Conservation (phyloP, 2,329 filamentous ascomycete species). For the Aspergillus cejpii region DNA sequence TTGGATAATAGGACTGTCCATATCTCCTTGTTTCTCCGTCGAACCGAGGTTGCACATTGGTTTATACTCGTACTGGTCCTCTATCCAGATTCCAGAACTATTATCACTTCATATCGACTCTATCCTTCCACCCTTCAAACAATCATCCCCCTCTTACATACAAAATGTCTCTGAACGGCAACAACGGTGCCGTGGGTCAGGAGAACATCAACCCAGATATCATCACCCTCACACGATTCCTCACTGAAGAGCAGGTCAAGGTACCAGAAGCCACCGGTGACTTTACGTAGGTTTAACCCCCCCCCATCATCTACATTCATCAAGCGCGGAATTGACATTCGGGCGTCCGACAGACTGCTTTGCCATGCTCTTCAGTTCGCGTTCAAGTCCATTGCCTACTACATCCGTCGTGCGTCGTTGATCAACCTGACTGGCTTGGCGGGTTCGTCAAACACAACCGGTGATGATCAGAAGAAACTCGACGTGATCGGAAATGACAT, state of each 20-base stretch:
- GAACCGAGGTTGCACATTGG: constrained; percentile 24
- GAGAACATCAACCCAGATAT: constrained; percentile 95
- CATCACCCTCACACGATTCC: constrained; percentile 86
- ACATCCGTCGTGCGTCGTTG: constrained; percentile 90
- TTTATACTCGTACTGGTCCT: constrained; percentile 5
- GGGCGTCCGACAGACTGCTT: constrained; percentile 58
- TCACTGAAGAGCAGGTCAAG: constrained; percentile 93
- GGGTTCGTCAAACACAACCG: constrained; percentile 88
- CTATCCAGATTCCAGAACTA: constrained; percentile 1
- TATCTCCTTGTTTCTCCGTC: constrained; percentile 22
- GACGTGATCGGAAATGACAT: constrained; percentile 98
- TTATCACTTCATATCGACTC: constrained; percentile 3
- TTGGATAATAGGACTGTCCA: background rate
- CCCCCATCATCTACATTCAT: no score
- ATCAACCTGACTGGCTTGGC: constrained; percentile 95
- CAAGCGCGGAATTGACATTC: background rate
- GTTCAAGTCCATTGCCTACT: constrained; percentile 99
- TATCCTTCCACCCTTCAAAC: background rate
- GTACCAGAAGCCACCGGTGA: constrained; percentile 93
- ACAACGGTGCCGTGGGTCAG: constrained; percentile 45
- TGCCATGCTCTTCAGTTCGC: constrained; percentile 98
- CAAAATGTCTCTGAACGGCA: constrained; percentile 37
- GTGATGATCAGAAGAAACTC: constrained; percentile 99
- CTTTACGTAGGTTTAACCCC: constrained; percentile 68
- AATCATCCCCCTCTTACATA: constrained; percentile 5